Percentiles rank a stretch among this genome's conserved stretches.
Evolutionary conservation across 202 grass and related monocot species (phyloP).

Genomic region (Schoenoplectus triqueter): DNA sequence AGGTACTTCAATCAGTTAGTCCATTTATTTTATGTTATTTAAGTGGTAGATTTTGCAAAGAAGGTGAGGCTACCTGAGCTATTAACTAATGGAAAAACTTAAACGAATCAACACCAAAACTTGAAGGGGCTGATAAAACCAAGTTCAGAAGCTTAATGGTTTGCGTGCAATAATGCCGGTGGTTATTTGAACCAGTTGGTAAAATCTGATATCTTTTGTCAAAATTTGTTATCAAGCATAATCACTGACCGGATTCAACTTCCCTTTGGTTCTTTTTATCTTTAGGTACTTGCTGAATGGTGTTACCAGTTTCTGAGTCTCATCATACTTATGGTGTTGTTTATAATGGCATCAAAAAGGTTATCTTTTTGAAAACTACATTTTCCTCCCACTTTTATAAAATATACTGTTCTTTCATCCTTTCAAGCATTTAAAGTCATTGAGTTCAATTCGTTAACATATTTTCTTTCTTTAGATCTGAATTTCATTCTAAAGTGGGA

Average conservation of each 20-base stretch:
- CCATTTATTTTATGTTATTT: constrained; percentile 3
- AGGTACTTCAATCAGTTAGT: background rate
- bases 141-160: background rate
- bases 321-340: constrained; percentile 52
- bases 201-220: background rate
- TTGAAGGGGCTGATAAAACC: constrained; percentile 1
- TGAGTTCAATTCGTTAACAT: constrained; percentile 38
- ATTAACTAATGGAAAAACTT: background rate
- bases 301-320: constrained; percentile 48
- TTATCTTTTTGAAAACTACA: constrained; percentile 44
- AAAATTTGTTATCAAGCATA: background rate
- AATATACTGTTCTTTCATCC: constrained; percentile 24
- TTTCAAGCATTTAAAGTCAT: constrained; percentile 11
- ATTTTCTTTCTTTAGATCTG: constrained; percentile 46
- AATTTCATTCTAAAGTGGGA: constrained; percentile 43
- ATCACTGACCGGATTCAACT: background rate
- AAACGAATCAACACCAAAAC: background rate
- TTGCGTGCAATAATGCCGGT: constrained; percentile 1
- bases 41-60: constrained; percentile 4
- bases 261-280: constrained; percentile 23
- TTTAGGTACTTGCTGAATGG: constrained; percentile 77
- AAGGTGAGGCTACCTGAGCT: background rate
- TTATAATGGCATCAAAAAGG: constrained; percentile 58
- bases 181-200: constrained; percentile 20
- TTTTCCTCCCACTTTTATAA: constrained; percentile 33